Percentiles rank a stretch among this genome's conserved stretches.
phyloP scores from a whole-genome alignment of 495 filamentous ascomycete genomes.

The Podospora anserina region DNA sequence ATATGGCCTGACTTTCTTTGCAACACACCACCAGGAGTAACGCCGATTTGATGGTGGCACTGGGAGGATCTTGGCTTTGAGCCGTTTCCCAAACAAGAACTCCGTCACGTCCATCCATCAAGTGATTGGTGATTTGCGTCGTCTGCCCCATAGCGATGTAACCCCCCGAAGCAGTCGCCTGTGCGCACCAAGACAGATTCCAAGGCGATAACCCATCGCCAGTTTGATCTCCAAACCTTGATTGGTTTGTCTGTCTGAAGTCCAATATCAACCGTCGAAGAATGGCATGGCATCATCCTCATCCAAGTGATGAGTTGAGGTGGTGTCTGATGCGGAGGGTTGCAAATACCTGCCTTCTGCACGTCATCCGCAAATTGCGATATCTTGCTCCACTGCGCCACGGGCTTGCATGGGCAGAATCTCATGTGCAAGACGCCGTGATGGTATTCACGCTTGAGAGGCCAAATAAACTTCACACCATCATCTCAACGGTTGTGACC shows the following conservation, averaged over 20 bases:
- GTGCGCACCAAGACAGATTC: conserved; percentile 9
- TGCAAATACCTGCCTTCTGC: not conserved
- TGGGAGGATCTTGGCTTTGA: not conserved
- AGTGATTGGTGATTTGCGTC: not conserved
- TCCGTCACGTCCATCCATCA: not conserved
- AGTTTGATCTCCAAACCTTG: not conserved
- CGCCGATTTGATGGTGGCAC: conserved; percentile 19
- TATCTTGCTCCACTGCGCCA: conserved; percentile 6
- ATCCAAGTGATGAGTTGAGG: not conserved
- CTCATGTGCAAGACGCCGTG: conserved; percentile 13
- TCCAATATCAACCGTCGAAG: conserved; percentile 1
- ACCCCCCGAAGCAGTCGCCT: not conserved
- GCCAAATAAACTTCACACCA: conserved; percentile 9
- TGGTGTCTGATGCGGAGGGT: not conserved
- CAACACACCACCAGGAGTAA: conserved; percentile 12
- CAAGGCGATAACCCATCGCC: not conserved
- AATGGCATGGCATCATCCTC: no score
- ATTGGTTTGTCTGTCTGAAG: conserved; percentile 11
- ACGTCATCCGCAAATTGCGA: not conserved
- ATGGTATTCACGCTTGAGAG: not conserved
- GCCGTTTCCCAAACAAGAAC: conserved; percentile 8
- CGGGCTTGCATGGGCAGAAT: conserved; percentile 10
- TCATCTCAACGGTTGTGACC: not conserved
- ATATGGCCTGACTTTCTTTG: conserved; percentile 8
- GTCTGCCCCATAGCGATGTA: conserved; percentile 5